Conservation (phyloP, 2,329 filamentous ascomycete genomes). For the Lasiodiplodia gonubiensis region DNA sequence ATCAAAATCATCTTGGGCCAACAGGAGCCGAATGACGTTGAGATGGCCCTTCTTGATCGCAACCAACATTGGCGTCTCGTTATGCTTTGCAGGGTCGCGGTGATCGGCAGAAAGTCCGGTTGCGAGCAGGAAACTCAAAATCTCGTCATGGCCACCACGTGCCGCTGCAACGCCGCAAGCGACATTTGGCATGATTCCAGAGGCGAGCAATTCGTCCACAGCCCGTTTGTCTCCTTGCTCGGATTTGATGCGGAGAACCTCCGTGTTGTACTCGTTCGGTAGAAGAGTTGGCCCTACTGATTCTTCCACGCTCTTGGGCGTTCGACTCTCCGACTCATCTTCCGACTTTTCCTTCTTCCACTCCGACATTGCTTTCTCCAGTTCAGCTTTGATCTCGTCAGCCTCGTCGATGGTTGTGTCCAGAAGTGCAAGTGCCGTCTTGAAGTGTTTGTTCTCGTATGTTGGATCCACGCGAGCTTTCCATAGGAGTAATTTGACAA, state of each 20-base stretch:
- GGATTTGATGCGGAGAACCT: conserved; percentile 56
- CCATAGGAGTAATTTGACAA: conserved; percentile 81
- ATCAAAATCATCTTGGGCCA: conserved; percentile 80
- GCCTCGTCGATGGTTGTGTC: conserved; percentile 75
- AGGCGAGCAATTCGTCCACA: conserved; percentile 56
- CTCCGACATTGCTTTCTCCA: conserved; percentile 62
- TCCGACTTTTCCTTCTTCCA: conserved; percentile 56
- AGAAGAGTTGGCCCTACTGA: conserved; percentile 43
- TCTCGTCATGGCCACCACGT: conserved; percentile 86
- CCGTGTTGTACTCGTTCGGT: conserved; percentile 57
- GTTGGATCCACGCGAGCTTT: conserved; percentile 85
- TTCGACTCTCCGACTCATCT: conserved; percentile 38
- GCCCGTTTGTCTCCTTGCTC: conserved; percentile 55
- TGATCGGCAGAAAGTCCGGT: conserved; percentile 55
- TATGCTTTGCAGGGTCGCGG: conserved; percentile 73
- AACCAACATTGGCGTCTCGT: conserved; percentile 89
- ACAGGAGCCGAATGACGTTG: conserved; percentile 79
- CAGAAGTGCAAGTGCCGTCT: conserved; percentile 87
- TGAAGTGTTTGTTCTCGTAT: conserved; percentile 87
- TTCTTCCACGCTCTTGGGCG: conserved; percentile 29
- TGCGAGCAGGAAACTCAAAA: conserved; percentile 73
- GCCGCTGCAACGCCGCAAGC: conserved; percentile 90
- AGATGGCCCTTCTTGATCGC: conserved; percentile 89
- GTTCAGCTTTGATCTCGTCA: conserved; percentile 78
- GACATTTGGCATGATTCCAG: conserved; percentile 68